Percentiles rank a stretch among this genome's conserved stretches.
These are phyloP conservation scores for Umbelopsis vinacea DNA, from an alignment of 192 early-diverging fungal genomes.

Conservation along the genomic window DNA sequence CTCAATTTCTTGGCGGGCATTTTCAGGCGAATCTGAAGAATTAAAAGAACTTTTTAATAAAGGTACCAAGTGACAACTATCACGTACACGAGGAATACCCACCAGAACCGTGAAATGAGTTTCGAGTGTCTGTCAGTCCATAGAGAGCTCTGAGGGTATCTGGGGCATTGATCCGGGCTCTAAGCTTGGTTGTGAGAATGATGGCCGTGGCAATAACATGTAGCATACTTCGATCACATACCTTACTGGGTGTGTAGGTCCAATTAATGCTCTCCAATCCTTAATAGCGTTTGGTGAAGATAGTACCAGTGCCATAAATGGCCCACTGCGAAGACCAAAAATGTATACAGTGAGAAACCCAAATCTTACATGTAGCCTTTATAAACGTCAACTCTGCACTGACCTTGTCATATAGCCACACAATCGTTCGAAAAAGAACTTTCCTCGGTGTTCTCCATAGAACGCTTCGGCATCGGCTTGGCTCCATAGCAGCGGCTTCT, in stretches of 20 bases:
- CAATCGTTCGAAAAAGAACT: slow-evolving; percentile 72
- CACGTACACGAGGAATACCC: not conserved
- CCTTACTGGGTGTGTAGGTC: slow-evolving; percentile 69
- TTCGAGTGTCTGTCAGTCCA: slow-evolving; percentile 76
- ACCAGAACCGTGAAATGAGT: slow-evolving; percentile 79
- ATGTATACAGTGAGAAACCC: not conserved
- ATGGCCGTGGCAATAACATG: not conserved
- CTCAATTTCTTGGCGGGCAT: slow-evolving; percentile 59
- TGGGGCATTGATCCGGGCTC: slow-evolving; percentile 61
- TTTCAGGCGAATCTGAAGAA: slow-evolving; percentile 57
- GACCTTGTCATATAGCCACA: slow-evolving; percentile 77
- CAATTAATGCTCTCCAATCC: slow-evolving; percentile 67
- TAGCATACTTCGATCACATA: slow-evolving; percentile 29
- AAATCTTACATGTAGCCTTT: not conserved
- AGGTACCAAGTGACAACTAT: too few relatives aligned
- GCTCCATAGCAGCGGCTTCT: slow-evolving; percentile 56
- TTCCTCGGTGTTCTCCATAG: slow-evolving; percentile 68
- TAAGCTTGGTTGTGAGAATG: slow-evolving; percentile 2
- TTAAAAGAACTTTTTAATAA: not conserved
- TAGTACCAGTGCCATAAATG: slow-evolving; percentile 64
- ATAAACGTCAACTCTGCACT: not conserved
- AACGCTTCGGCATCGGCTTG: slow-evolving; percentile 61
- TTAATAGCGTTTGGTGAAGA: slow-evolving; percentile 58
- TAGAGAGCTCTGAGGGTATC: slow-evolving; percentile 60
- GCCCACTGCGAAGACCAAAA: slow-evolving; percentile 48